These are phyloP conservation scores for Fusarium coffeatum DNA, from an alignment of 2,329 filamentous ascomycete species.

Conservation along the genomic window DNA sequence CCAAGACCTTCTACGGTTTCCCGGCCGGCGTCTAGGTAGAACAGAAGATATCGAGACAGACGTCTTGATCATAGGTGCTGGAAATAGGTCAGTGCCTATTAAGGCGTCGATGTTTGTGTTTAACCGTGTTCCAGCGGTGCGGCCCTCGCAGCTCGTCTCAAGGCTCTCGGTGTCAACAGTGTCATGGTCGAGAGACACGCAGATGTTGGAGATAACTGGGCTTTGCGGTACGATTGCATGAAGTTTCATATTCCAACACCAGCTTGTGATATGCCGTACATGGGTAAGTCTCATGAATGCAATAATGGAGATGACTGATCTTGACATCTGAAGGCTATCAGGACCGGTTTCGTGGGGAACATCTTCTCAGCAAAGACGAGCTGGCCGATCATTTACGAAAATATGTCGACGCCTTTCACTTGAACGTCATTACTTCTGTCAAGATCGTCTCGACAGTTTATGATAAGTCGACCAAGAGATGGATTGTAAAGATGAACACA, in stretches of 20 bases:
- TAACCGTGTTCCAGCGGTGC: background rate
- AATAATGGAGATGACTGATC: background rate
- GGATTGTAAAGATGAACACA: conserved; percentile 5
- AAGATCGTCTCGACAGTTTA: conserved; percentile 18
- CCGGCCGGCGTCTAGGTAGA: background rate
- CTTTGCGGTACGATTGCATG: conserved; percentile 27
- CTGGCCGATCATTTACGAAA: conserved; percentile 17
- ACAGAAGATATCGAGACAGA: background rate
- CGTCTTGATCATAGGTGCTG: conserved; percentile 33
- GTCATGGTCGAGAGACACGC: conserved; percentile 30
- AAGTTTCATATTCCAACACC: conserved; percentile 35
- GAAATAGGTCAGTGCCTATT: conserved; percentile 17
- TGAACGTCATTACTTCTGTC: conserved; percentile 24
- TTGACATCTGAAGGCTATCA: conserved; percentile 7
- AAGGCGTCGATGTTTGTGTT: fast-evolving
- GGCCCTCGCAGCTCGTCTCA: conserved; percentile 28
- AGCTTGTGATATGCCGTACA: conserved; percentile 27
- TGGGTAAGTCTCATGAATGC: background rate
- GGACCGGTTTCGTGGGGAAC: conserved; percentile 2
- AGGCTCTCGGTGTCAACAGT: conserved; percentile 19
- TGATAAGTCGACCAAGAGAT: background rate
- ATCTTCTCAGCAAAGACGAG: conserved; percentile 31
- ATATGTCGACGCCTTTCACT: conserved; percentile 14
- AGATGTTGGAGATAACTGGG: conserved; percentile 29
- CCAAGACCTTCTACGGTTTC: background rate